A percentile compares a stretch with the other conserved stretches of the same genome.
These are phyloP conservation scores for Lotmaria passim DNA, from an alignment of 208 protist genomes.

Conservation along the genomic window DNA sequence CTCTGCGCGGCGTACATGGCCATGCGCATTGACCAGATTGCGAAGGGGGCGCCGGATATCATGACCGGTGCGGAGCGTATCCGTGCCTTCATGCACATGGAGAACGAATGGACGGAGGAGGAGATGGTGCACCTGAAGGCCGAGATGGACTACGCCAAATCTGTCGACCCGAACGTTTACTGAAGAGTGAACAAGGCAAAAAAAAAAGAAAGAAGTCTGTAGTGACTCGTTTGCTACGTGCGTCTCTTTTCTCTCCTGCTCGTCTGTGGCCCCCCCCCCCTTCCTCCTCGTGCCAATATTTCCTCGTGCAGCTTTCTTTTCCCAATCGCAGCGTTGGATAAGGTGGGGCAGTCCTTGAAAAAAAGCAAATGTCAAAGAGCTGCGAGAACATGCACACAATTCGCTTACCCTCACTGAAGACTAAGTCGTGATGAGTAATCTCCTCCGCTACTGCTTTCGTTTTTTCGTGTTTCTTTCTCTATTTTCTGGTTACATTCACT, in stretches of 20 bases:
- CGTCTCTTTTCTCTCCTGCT: slow-evolving; percentile 6
- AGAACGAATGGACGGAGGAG: slow-evolving; percentile 80
- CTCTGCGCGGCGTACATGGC: slow-evolving; percentile 66
- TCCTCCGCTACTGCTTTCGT: too few relatives aligned
- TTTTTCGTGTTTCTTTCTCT: not conserved
- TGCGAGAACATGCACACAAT: too few relatives aligned
- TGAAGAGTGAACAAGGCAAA: slow-evolving; percentile 18
- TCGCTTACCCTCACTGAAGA: too few relatives aligned
- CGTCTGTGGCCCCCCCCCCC: not conserved
- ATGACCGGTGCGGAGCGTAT: slow-evolving; percentile 73
- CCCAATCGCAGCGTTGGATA: too few relatives aligned
- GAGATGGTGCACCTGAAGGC: slow-evolving; percentile 62
- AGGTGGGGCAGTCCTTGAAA: too few relatives aligned
- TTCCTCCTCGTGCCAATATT: too few relatives aligned
- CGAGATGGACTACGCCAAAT: slow-evolving; percentile 81
- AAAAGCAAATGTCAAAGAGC: too few relatives aligned
- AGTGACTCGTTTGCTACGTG: too few relatives aligned
- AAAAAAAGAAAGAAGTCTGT: too few relatives aligned
- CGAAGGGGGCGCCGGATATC: slow-evolving; percentile 56
- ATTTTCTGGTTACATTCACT: too few relatives aligned
- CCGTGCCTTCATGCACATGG: slow-evolving; percentile 58
- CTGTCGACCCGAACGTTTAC: slow-evolving; percentile 61
- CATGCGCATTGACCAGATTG: slow-evolving; percentile 65
- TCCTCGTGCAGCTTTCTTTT: too few relatives aligned
- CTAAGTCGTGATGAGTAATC: too few relatives aligned